Conservation (phyloP, 805 yeast species). For the Candida insectalens region DNA sequence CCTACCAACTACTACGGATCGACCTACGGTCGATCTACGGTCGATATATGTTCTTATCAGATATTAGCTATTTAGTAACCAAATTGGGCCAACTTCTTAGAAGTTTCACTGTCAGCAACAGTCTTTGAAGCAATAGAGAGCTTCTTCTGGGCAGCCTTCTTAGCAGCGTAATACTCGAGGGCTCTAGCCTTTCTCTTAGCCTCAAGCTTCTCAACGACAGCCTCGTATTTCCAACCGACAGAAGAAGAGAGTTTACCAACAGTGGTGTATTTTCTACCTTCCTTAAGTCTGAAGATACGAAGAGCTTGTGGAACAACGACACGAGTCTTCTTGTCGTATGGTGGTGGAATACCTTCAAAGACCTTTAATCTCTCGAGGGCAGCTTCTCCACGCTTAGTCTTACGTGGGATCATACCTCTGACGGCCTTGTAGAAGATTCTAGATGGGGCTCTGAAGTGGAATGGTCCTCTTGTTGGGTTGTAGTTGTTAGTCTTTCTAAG, state of each 20-base stretch:
- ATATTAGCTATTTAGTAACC: slow-evolving; percentile 99
- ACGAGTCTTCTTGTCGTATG: slow-evolving; percentile 99
- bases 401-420: slow-evolving; percentile 99
- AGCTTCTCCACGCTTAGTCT: slow-evolving; percentile 99
- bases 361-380: slow-evolving; percentile 99
- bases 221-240: slow-evolving; percentile 99
- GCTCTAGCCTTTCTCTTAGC: slow-evolving; percentile 99
- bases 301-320: slow-evolving; percentile 99
- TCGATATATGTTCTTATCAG: too few relatives aligned
- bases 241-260: slow-evolving; percentile 92
- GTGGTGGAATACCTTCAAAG: slow-evolving; percentile 99
- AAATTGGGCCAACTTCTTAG: slow-evolving; percentile 88
- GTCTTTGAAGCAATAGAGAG: slow-evolving; percentile 77
- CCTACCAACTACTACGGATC: too few relatives aligned
- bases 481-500: slow-evolving; percentile 98
- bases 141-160: slow-evolving; percentile 94
- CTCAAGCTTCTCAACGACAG: slow-evolving; percentile 93
- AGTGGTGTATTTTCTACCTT: slow-evolving; percentile 99
- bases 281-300: slow-evolving; percentile 97
- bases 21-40: too few relatives aligned
- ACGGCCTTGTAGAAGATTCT: slow-evolving; percentile 99
- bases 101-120: slow-evolving; percentile 83
- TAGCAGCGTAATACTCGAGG: slow-evolving; percentile 98
- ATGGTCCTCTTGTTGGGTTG: slow-evolving; percentile 99
- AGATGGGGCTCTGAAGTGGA: slow-evolving; percentile 99